Base-by-base conservation (phyloP, 2,329 filamentous ascomycete species). In the Aureobasidium sp. region DNA sequence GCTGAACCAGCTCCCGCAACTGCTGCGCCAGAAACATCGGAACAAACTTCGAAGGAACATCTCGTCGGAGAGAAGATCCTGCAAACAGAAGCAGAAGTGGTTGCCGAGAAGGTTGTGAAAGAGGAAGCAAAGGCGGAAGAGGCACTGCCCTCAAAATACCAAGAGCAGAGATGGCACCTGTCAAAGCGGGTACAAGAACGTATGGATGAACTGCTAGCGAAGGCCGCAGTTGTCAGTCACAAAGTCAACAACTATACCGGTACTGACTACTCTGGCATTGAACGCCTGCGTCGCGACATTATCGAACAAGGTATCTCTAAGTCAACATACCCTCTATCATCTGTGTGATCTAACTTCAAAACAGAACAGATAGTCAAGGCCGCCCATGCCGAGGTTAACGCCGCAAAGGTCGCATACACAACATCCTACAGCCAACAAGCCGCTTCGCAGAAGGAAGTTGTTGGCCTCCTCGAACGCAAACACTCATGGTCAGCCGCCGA, bases 181-280 rank as follows among this genome's bases (percentile, higher is more conserved):
- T 83, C 80, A 7, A 85, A 84, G 67, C 79, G 81, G 61, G 84
- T 94, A 72, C 84, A 83, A 52, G 75, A 82, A 62, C 78, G 95
- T 72, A 95, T 97, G 90, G 94, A 99, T 77, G 87, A 90, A 66
- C 74, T 97, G 24, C 91, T 97, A 72, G 84, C 87, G 36, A 92
- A 93, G 69, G 82, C 95, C 50, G 88, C 96, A 66, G 83, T 88
- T 57, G 92, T 92, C 4, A 90, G 90, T 1, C 90, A 94, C 72
- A 88, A 89, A 63, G 84, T 99, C 75, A 99, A 97, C 75, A 90
- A 92, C 70, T 84, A 97, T 60, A 99, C 94, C 2, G 94, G 94
- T 20, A 81, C 79, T n/a, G 79, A 81, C 67, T 99, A 97, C 79
- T 89, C 89, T 1, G 86, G 88, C 47, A 97, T 99, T 73, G 92